These are phyloP conservation scores for Cryphonectria naterciae DNA, from an alignment of 2,329 filamentous ascomycete genomes.

Conservation along the genomic window DNA sequence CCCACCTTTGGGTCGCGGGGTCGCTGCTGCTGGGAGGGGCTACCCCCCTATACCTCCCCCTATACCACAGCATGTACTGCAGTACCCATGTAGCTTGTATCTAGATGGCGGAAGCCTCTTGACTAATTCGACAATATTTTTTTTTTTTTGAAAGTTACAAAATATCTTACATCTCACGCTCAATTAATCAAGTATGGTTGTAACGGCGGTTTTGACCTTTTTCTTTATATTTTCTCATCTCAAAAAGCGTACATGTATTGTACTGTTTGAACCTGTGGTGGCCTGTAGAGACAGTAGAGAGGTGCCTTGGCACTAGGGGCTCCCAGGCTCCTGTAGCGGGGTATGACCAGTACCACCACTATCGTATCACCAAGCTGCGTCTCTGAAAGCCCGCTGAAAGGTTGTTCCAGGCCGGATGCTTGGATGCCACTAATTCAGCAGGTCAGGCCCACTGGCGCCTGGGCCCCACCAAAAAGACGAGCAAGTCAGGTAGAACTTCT, in stretches of 20 bases:
- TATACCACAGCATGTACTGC: not conserved
- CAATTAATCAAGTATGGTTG: no score
- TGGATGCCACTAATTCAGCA: not conserved
- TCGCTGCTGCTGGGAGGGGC: conserved; percentile 10
- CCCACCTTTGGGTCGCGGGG: conserved; percentile 22
- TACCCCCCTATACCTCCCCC: not conserved
- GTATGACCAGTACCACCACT: not conserved
- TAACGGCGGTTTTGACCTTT: no score
- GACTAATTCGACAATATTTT: not conserved
- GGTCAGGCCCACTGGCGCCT: not conserved
- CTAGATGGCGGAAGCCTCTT: not conserved
- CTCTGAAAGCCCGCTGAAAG: not conserved
- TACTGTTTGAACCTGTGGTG: not conserved
- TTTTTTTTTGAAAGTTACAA: no score
- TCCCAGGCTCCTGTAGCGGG: not conserved
- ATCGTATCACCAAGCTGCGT: not conserved
- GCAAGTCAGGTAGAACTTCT: not conserved
- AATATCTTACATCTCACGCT: no score
- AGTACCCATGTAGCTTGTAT: not conserved
- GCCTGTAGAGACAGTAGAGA: not conserved
- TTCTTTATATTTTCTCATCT: not conserved
- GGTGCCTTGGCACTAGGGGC: not conserved
- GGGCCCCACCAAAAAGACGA: conserved; percentile 12
- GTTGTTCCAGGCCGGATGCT: conserved; percentile 8
- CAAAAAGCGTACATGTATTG: not conserved